Base-by-base conservation (phyloP, 306 rosid species). In the Vicia sativa region DNA sequence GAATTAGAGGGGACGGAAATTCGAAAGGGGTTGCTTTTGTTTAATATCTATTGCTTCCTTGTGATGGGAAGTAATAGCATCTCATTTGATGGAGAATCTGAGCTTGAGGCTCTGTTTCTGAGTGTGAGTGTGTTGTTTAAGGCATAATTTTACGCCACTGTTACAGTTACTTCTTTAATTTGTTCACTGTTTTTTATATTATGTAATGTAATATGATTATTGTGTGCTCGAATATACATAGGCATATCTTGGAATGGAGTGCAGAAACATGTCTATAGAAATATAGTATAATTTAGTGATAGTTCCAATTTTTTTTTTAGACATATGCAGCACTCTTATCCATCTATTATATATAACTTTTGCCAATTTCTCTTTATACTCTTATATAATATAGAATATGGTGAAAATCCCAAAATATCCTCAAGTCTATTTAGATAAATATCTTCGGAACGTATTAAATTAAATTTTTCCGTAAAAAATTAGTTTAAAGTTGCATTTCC, bases 41-140 rank as follows among this genome's bases (percentile, higher is more conserved):
- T 55, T 55, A 18, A 55, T 55, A 7, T 55, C 9, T 55, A 55
- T 55, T 26, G 39, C 9, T 55, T 55, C 19, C 62, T 55, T 55
- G 62, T 55, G 5, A 12, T 26, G 62, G 18, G 62, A 55, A 55
- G 38, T 55, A 55, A 26, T 26, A 12, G 14, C 25, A 23, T 52
- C 34, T 55, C 39, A 55, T 26, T 55, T 7, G 26, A 18, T 26
- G 39, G 39, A 55, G 62, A 55, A 55, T 55, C n/a, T n/a, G 60
- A 54, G 60, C 7, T 53, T 53, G 18, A 25, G 37, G 38, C 61
- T 55, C 38, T 13, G 39, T 55, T 55, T 53, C 18, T 9, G 60
- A 8, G 35, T 34, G 35, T 9, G 60, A 8, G 35, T 34, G 35
- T 53, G 28, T 18, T 18, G 21, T 49, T 18, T 49, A 11, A 49